Evolutionary conservation across 1,284 basidiomycete genomes (phyloP).

Genomic region (Ustilago hordei): DNA sequence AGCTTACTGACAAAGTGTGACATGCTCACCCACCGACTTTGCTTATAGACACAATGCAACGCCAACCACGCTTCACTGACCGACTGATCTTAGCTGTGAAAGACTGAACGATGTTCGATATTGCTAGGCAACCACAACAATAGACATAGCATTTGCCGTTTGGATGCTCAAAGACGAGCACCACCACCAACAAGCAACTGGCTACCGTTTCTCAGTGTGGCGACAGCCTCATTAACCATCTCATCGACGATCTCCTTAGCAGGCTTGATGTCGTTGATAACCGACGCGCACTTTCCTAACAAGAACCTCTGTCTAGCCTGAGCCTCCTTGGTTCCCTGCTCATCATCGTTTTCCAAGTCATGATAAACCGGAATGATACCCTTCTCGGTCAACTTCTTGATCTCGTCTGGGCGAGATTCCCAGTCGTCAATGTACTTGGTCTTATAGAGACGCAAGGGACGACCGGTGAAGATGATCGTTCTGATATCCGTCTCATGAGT

Average conservation of each 20-base stretch:
- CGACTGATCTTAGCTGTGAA: no score
- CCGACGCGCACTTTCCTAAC: conserved; percentile 72
- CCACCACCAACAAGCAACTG: conserved; percentile 42
- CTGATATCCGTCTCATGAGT: conserved; percentile 64
- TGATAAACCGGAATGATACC: conserved; percentile 64
- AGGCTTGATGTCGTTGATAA: conserved; percentile 70
- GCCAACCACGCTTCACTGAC: no score
- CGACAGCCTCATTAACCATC: conserved; percentile 61
- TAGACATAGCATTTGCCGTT: background rate
- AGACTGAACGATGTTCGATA: background rate
- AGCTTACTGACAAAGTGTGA: no score
- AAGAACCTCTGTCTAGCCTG: conserved; percentile 54
- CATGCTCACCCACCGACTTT: no score
- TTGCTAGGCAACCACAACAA: background rate
- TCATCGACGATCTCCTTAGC: conserved; percentile 63
- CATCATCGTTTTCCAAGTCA: conserved; percentile 64
- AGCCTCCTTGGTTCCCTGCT: conserved; percentile 59
- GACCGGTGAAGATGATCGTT: conserved; percentile 73
- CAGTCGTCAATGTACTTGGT: conserved; percentile 60
- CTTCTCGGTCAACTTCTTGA: conserved; percentile 62
- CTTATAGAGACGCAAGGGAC: conserved; percentile 78
- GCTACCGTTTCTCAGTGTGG: conserved; percentile 44
- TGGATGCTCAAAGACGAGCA: conserved; percentile 27
- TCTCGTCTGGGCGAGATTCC: conserved; percentile 64
- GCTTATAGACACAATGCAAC: no score